Percentiles rank a stretch among this genome's conserved stretches.
These are phyloP conservation scores for Candida neerlandica DNA, from an alignment of 1,139 yeast genomes.

Conservation along the genomic window DNA sequence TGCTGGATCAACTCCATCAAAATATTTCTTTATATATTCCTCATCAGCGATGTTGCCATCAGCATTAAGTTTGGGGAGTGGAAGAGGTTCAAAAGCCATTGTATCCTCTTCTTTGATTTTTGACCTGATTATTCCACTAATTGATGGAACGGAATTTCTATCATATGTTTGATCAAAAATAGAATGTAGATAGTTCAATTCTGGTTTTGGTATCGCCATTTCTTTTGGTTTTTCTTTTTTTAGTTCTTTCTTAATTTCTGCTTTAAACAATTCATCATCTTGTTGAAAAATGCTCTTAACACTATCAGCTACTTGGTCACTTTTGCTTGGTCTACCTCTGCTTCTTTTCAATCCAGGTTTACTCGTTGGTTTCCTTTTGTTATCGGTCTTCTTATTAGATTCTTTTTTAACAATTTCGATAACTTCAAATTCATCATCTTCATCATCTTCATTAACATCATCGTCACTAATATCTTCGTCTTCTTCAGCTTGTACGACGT, in stretches of 20 bases:
- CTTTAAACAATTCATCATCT: slow-evolving; percentile 25
- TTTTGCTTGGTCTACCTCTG: slow-evolving; percentile 40
- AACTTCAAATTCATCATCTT: slow-evolving; percentile 14
- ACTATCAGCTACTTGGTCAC: slow-evolving; percentile 33
- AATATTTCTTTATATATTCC: slow-evolving; percentile 32
- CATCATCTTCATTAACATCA: slow-evolving; percentile 15
- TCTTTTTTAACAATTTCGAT: slow-evolving; percentile 12
- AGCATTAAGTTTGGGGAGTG: slow-evolving; percentile 36
- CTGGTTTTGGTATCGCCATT: neutral
- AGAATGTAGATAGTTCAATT: slow-evolving; percentile 13
- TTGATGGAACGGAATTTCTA: slow-evolving; percentile 22
- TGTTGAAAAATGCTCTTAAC: slow-evolving; percentile 40
- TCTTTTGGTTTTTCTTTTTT: slow-evolving; percentile 3
- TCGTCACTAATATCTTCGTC: slow-evolving; percentile 26
- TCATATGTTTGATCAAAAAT: slow-evolving; percentile 13
- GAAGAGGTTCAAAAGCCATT: slow-evolving; percentile 32
- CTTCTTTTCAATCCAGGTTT: slow-evolving; percentile 5
- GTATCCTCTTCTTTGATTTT: slow-evolving; percentile 9
- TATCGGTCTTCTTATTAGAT: slow-evolving; percentile 8
- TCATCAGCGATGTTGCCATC: slow-evolving; percentile 35
- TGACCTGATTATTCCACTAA: slow-evolving; percentile 32
- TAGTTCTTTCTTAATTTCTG: neutral
- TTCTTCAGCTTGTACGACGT: too few species aligned
- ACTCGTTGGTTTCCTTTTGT: neutral
- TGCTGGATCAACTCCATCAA: slow-evolving; percentile 31